phyloP scores from a whole-genome alignment of 2,329 filamentous ascomycete species.

The Conoideocrella luteorostrata region DNA sequence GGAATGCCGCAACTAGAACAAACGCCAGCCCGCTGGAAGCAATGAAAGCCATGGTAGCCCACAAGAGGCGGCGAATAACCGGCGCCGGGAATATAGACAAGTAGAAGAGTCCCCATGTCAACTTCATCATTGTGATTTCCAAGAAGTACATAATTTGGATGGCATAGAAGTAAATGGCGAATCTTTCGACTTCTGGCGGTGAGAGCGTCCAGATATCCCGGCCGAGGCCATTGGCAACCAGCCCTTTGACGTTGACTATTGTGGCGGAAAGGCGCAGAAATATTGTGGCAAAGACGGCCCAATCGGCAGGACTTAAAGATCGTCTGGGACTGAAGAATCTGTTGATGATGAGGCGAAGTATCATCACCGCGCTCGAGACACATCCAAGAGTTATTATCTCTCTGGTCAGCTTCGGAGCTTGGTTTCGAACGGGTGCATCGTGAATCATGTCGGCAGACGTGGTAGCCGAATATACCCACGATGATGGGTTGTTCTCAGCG shows the following conservation, averaged over 20 bases:
- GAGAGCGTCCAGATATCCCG: conserved; percentile 2
- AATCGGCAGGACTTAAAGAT: conserved; percentile 24
- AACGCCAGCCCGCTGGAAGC: conserved; percentile 29
- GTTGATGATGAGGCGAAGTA: conserved; percentile 24
- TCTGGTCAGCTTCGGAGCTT: conserved; percentile 22
- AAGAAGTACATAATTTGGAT: conserved; percentile 33
- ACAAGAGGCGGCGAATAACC: conserved; percentile 27
- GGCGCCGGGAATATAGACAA: conserved; percentile 37
- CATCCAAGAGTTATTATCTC: conserved; percentile 22
- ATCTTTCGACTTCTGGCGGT: conserved; percentile 18
- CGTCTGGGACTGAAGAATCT: conserved; percentile 23
- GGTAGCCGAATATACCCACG: too few relatives aligned
- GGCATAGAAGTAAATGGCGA: conserved; percentile 31
- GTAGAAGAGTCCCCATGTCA: conserved; percentile 42
- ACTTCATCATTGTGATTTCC: conserved; percentile 34
- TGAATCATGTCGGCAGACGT: background rate
- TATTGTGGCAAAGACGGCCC: conserved; percentile 18
- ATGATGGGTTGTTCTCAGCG: too few relatives aligned
- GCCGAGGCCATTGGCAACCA: conserved; percentile 15
- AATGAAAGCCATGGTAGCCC: conserved; percentile 28
- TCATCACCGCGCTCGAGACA: conserved; percentile 27
- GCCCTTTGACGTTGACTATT: conserved; percentile 18
- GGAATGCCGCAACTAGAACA: conserved; percentile 32
- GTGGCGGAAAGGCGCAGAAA: conserved; percentile 17
- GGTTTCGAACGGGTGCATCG: conserved; percentile 11